A percentile compares a stretch with the other conserved stretches of the same genome.
phyloP scores from a whole-genome alignment of 2,329 filamentous ascomycete species.

The Aschersonia sp. region DNA sequence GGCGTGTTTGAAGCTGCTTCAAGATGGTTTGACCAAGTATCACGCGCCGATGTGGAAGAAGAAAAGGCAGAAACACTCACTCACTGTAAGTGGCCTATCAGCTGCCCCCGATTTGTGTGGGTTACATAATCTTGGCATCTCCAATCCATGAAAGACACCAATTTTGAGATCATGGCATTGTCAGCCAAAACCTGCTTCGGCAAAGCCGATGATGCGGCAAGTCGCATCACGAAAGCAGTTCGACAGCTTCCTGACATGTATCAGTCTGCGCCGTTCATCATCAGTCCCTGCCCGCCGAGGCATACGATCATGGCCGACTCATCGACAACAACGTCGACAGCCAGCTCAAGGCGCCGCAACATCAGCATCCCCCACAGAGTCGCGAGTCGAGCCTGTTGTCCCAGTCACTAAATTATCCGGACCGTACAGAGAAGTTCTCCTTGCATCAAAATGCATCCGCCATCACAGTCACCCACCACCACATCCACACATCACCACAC shows the following conservation, averaged over 20 bases:
- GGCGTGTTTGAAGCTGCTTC: too few species aligned
- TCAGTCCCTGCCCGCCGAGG: background rate
- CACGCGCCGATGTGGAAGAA: too few species aligned
- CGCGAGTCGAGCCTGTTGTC: too few species aligned
- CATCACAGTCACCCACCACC: slow-evolving; percentile 1
- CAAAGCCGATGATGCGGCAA: background rate
- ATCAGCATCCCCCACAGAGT: background rate
- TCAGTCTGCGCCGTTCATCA: background rate
- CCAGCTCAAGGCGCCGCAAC: background rate
- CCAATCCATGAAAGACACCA: background rate
- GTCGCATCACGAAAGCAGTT: background rate
- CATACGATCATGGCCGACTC: background rate
- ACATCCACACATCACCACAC: slow-evolving; percentile 1
- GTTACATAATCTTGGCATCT: slow-evolving; percentile 2
- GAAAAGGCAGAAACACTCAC: too few species aligned
- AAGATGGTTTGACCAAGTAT: too few species aligned
- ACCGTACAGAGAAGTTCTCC: slow-evolving; percentile 6
- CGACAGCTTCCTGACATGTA: background rate
- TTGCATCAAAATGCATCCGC: slow-evolving; percentile 6
- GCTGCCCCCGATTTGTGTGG: background rate
- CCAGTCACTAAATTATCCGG: background rate
- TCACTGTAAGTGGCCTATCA: too few species aligned
- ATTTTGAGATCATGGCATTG: background rate
- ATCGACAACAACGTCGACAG: background rate
- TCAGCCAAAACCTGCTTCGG: background rate